Base-by-base conservation (phyloP, 2,329 filamentous ascomycete species). In the Fusarium coicis region DNA sequence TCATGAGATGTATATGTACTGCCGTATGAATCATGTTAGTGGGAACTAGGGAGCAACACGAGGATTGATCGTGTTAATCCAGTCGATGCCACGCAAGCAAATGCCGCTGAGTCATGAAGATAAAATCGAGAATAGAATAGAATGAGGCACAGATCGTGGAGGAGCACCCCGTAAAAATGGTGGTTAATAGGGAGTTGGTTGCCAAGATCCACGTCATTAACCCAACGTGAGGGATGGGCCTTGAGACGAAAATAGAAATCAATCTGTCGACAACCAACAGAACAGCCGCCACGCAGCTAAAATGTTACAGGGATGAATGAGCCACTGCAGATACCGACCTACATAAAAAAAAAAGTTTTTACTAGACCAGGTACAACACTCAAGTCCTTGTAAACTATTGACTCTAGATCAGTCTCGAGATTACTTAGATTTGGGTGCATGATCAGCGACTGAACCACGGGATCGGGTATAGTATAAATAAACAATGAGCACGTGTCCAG, bases 401-500 rank as follows among this genome's bases (percentile, higher is more conserved):
- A 52, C 39, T 66, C 39, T 59, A 66, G 44, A 59, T 60, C 39
- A 28, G 44, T 14, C 54, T 68, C 26, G 21, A 59, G 39, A 26
- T 50, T 50, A 44, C 42, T 11, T 26, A 55, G 49, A 18, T 44
- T 46, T 23, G 39, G 30, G 30, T 58, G 36, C 52, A 62, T 73
- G 59, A 70, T 70, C 64, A 70, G 55, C 50, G 53, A 42, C 65
- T 66, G 56, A 72, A 63, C 67, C 73, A 66, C 58, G 56, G 62
- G 70, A 72, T 70, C 68, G 63, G 68, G 57, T 59, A 50, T 46
- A 43, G 40, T 15, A 42, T n/a, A 42, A 16, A 43, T 19, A 32
- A 47, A 40, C n/a, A 49, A 60, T 34, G 26, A 47, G 74, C 74
- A 75, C 74, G 70, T 76, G 72, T 65, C 63, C 18, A 15, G 34